Conservation (phyloP, 1,284 basidiomycete species). For the Ustilago vetiveriae region DNA sequence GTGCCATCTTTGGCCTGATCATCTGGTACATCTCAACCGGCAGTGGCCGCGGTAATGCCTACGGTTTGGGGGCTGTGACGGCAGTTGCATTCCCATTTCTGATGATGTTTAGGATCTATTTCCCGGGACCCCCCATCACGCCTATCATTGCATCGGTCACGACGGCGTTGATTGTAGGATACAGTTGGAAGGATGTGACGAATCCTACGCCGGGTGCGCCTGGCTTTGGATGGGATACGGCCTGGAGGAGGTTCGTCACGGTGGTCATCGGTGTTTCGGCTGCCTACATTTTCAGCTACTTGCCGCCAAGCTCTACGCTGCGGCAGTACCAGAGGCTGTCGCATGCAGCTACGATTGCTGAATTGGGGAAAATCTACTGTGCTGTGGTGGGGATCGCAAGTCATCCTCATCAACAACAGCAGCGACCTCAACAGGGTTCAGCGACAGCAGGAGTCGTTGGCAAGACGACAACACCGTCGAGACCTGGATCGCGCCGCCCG, state of each 20-base stretch:
- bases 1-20: conserved; percentile 74
- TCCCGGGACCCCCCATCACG: conserved; percentile 77
- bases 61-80: conserved; percentile 77
- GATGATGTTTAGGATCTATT: conserved; percentile 74
- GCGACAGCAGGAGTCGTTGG: neutral
- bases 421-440: too few species aligned
- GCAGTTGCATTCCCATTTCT: conserved; percentile 77
- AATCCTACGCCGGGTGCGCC: conserved; percentile 55
- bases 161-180: conserved; percentile 67
- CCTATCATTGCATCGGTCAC: conserved; percentile 81
- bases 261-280: conserved; percentile 63
- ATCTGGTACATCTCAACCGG: conserved; percentile 77
- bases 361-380: conserved; percentile 68
- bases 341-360: conserved; percentile 68
- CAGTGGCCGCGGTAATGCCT: conserved; percentile 71
- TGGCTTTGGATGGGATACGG: conserved; percentile 69
- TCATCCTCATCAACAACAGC: conserved; percentile 24
- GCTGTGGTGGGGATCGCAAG: conserved; percentile 67
- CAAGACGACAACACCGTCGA: conserved; percentile 2
- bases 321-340: conserved; percentile 67
- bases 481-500: conserved; percentile 5
- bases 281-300: conserved; percentile 58
- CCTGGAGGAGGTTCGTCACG: conserved; percentile 69
- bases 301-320: conserved; percentile 68
- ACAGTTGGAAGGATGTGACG: conserved; percentile 56